Conservation (phyloP, 345 rosid species). For the Populus simonii region DNA sequence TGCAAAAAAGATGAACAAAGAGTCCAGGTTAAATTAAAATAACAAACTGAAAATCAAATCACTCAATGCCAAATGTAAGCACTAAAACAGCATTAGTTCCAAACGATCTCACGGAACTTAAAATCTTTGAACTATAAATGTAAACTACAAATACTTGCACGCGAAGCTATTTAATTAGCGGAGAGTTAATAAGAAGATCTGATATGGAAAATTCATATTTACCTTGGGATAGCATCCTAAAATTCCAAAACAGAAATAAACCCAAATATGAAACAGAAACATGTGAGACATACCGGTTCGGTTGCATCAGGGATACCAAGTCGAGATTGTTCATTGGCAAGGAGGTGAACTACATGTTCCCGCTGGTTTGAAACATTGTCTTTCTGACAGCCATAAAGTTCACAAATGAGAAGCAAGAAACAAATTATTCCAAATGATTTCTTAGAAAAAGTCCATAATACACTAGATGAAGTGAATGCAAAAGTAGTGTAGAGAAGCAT, state of each 20-base stretch:
- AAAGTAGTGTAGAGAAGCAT: neutral
- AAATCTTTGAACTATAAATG: neutral
- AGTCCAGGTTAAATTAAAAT: neutral
- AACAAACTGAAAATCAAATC: neutral
- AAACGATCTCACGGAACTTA: neutral
- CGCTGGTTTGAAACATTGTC: constrained; percentile 95
- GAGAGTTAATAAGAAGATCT: no score
- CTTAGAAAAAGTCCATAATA: neutral
- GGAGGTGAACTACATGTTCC: constrained; percentile 89
- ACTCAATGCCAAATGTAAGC: neutral
- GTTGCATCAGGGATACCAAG: constrained; percentile 58
- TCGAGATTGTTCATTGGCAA: constrained; percentile 87
- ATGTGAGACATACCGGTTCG: constrained; percentile 64
- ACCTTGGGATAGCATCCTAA: neutral
- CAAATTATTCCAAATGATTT: neutral
- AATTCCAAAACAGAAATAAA: neutral
- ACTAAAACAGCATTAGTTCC: neutral
- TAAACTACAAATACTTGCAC: neutral
- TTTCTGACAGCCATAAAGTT: constrained; percentile 46
- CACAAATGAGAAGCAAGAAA: constrained; percentile 2
- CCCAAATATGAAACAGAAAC: neutral
- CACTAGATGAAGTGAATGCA: neutral
- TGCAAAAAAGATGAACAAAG: neutral
- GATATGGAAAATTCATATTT: no score
- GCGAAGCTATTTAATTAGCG: neutral